Percentiles rank a stretch among this genome's conserved stretches.
Evolutionary conservation across 495 filamentous ascomycete species (phyloP).

Genomic region (Hypoxylon subgilvum): DNA sequence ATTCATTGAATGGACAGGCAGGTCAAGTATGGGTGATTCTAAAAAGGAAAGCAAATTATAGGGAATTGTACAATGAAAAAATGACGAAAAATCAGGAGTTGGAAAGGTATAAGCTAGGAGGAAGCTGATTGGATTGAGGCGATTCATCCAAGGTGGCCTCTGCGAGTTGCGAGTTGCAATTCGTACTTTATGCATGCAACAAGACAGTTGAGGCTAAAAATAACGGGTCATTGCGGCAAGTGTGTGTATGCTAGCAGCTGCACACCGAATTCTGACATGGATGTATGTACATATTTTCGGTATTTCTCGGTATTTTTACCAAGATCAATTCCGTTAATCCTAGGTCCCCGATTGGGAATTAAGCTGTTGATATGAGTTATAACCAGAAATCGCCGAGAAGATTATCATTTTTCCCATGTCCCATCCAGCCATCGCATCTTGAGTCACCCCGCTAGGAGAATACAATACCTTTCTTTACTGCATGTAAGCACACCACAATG

Average conservation of each 20-base stretch:
- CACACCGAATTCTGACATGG: too few species aligned
- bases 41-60: neutral
- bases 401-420: slow-evolving; percentile 13
- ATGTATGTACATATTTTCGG: too few species aligned
- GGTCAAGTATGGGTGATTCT: neutral
- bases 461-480: slow-evolving; percentile 14
- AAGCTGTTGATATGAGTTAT: slow-evolving; percentile 1
- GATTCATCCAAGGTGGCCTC: slow-evolving; percentile 30
- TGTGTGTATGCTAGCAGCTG: too few species aligned
- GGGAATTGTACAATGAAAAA: neutral
- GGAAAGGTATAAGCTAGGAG: neutral
- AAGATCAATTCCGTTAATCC: slow-evolving; percentile 10
- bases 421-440: neutral
- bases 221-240: slow-evolving; percentile 21
- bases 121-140: slow-evolving; percentile 1
- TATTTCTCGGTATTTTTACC: too few species aligned
- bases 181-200: too few species aligned
- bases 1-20: slow-evolving; percentile 6
- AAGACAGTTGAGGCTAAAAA: too few species aligned
- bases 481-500: slow-evolving; percentile 13
- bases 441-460: slow-evolving; percentile 21
- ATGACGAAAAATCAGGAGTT: neutral
- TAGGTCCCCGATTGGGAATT: neutral
- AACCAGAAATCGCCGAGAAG: slow-evolving; percentile 3
- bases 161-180: too few species aligned